phyloP scores from a whole-genome alignment of 139 green algal genomes.

The Nannochloris sp. region DNA sequence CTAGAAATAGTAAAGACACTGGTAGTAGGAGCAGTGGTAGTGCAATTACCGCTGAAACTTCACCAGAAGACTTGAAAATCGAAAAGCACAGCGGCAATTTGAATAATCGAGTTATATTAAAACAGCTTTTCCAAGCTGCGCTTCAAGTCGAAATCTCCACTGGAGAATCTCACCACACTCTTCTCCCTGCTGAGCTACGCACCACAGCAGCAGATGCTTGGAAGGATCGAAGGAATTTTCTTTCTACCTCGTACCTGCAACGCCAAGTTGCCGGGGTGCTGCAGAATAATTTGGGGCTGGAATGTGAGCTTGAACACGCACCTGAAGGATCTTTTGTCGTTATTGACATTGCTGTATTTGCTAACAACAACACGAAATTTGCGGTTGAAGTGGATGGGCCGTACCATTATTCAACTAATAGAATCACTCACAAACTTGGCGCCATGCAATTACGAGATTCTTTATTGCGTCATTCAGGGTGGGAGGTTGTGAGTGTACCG shows the following conservation, averaged over 20 bases:
- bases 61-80: background rate
- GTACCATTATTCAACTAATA: constrained; percentile 44
- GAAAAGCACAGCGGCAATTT: background rate
- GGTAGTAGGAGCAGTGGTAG: too few species aligned
- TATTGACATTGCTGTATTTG: constrained; percentile 36
- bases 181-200: constrained; percentile 9
- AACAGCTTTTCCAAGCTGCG: constrained; percentile 10
- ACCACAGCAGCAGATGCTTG: background rate
- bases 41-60: too few species aligned
- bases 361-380: constrained; percentile 16
- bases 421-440: constrained; percentile 25
- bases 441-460: constrained; percentile 28
- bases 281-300: constrained; percentile 6
- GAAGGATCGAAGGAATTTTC: background rate
- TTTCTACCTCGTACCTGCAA: background rate
- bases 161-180: background rate
- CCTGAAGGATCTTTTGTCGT: constrained; percentile 21
- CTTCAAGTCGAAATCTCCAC: background rate
- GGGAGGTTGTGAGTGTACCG: constrained; percentile 40
- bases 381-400: constrained; percentile 59
- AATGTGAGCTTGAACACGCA: constrained; percentile 9
- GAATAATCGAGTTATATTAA: background rate
- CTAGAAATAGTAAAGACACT: too few species aligned
- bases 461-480: constrained; percentile 44
- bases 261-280: constrained; percentile 20